Evolutionary conservation across 129 eudicot genomes (phyloP), one percentile per base, ranked within the genome.

Genomic region (Chrysanthemum seticuspe): DNA sequence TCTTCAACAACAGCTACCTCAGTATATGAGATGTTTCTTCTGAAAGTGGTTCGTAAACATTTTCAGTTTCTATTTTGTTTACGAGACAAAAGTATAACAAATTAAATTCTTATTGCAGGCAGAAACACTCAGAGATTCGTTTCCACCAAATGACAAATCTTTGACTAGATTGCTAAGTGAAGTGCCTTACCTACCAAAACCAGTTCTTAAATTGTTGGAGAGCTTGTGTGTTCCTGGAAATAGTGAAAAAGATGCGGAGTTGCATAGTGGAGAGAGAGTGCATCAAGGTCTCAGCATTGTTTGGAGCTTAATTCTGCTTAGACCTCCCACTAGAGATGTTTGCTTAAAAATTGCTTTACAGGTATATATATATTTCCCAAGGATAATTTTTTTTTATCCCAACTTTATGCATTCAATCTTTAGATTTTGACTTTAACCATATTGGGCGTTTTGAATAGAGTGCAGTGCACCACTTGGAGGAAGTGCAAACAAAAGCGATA

Each of bases 381-480:
- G 1, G 8, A 7, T 40, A 40, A 23, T 0, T 23, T 23, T 23
- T 23, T 23, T 23, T 3, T 57, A 44, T 44, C 13, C 36, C 6
- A 31, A 31, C 36, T 31, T 31, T 44, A 54, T 59, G 58, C 27
- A 12, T 72, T 14, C 15, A 31, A 31, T 31, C 36, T 1, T 23
- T 59, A 9, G 4, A 29, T 61, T 25, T 0, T 51, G 79, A 82
- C 62, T 76, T 16, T 74, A 6, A 56, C 50, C 74, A 5, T 57
- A 50, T 47, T 84, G 71, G 75, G 67, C 5, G 56, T 68, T 68
- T 49, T 79, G 31, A 62, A 78, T 62, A 95, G 99, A 88, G 99
- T 85, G 89, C 99, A 63, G 94, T 83, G 71, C 97, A 95, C 78
- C 97, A 88, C 78, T 75, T 90, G 96, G 99, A 95, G 78, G 97